Evolutionary conservation across 106 monocot genomes (phyloP), one percentile per base, ranked within the genome.

Genomic region (Acorus gramineus): DNA sequence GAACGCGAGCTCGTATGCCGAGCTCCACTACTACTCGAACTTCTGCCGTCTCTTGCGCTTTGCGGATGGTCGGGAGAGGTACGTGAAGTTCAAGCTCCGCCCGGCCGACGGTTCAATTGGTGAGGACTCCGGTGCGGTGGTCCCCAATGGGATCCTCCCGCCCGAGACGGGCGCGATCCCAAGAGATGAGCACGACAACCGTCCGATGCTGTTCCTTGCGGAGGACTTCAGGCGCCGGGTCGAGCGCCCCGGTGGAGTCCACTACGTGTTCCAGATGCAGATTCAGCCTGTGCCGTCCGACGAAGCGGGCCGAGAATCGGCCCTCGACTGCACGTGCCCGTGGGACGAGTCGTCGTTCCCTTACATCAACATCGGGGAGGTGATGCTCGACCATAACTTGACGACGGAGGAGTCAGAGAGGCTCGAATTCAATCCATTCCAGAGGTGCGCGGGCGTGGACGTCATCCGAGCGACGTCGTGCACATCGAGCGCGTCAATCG

Each of bases 151-250:
- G 2, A 71, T 78, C 44, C 69, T 82, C 9, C 82, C 82, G 50
- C 82, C 82, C 6, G 82, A 82, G 52, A 82, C 82, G 1, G 77
- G 82, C 50, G 70, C 78, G 5, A 78, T 82, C n/a, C 82, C 82
- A 4, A 70, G 82, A 14, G 74, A 82, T 43, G 74, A 82, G 67
- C n/a, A 59, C 44, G 82, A 82, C 52, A 70, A 42, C 1, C 77
- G 82, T 6, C 82, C 82, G 1, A 43, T 71, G 61, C 82, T 82
- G 46, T 82, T 82, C 67, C 82, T 82, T 8, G 82, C 82, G 28
- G 78, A 82, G 58, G 82, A 78, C 54, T 82, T 82, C 58, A 59
- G 47, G 3, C 14, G 54, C 55, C 64, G 70, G 10, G 82, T 82
- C 44, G 74, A 78, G 8, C 57, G 66, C 13, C 55, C 77, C 0